Evolutionary conservation across 106 monocot species (phyloP), one percentile per base, ranked within the genome.

Genomic region (Vanilla planifolia): DNA sequence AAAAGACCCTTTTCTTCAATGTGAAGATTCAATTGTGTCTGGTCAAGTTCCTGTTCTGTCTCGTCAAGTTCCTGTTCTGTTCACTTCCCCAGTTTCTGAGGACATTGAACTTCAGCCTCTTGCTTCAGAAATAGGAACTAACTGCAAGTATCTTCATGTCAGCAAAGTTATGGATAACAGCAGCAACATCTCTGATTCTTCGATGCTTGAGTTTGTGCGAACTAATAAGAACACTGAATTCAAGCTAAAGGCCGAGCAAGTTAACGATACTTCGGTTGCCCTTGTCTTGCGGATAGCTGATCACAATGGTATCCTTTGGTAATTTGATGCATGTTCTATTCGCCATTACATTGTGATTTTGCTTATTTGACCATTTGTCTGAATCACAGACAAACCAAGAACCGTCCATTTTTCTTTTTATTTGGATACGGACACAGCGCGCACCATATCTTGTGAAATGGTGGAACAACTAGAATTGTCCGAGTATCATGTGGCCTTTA

Each of bases 391-490:
- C 20, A 55, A 11, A 22, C 66, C 42, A 26, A 70, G 34, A 27
- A 72, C 62, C 27, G 72, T 83, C 32, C 67, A 88, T 63, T 88
- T 88, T 67, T 17, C 50, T 13, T 88, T 88, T 57, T 76, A 70
- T 62, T 58, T 83, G 56, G 73, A 76, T 47, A 61, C 75, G 51
- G 87, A 88, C 59, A 88, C 87, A 1, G 67, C 87, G 35, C 52
- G 76, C 15, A 58, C 82, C 24, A 70, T 88, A 46, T 79, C 79
- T 45, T 14, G 42, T 26, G 87, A 88, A 75, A 88, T 88, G 87
- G 79, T 76, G 7, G 82, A 79, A 44, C 69, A 79, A 13, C 41
- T 83, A 20, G 76, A 83, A 1, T 59, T 82, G 27, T 35, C 82
- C 22, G 67, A 82, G 50, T 59, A 70, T 67, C 82, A 88, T 71